These are phyloP conservation scores for Leishmania tarentolae DNA, from an alignment of 208 protist genomes.

Conservation along the genomic window DNA sequence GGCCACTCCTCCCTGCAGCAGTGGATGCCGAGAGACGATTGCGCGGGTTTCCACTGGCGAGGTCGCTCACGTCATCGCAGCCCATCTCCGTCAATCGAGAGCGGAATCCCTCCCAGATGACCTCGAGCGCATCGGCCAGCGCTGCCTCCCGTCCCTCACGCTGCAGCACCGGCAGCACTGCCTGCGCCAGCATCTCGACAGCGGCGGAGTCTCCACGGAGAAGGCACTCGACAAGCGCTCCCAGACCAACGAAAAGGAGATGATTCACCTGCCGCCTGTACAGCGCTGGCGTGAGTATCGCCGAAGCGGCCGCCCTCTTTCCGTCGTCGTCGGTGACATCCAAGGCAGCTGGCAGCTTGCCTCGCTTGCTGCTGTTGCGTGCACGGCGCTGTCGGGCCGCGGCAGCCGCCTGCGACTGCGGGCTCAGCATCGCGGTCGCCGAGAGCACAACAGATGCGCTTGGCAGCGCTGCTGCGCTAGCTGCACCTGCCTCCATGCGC, in stretches of 20 bases:
- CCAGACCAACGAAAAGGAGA: constrained; percentile 8
- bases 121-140: constrained; percentile 31
- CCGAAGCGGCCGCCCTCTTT: not conserved
- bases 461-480: not conserved
- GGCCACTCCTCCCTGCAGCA: not conserved
- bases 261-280: constrained; percentile 18
- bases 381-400: not conserved
- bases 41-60: not conserved
- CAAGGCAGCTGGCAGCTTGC: not conserved
- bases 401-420: constrained; percentile 4
- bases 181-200: constrained; percentile 14
- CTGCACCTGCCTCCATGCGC: constrained; percentile 1
- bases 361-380: not conserved
- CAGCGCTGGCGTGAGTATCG: constrained; percentile 18
- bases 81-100: constrained; percentile 34
- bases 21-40: not conserved
- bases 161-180: constrained; percentile 29
- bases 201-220: constrained; percentile 25
- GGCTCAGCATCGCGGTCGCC: not conserved
- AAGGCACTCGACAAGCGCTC: constrained; percentile 24
- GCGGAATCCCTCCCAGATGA: constrained; percentile 20
- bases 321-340: not conserved
- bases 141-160: constrained; percentile 25
- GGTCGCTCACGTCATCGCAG: constrained; percentile 16
- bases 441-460: not conserved